Conservation (phyloP, 1,139 yeast genomes). For the Suhomyces guaymorum region DNA sequence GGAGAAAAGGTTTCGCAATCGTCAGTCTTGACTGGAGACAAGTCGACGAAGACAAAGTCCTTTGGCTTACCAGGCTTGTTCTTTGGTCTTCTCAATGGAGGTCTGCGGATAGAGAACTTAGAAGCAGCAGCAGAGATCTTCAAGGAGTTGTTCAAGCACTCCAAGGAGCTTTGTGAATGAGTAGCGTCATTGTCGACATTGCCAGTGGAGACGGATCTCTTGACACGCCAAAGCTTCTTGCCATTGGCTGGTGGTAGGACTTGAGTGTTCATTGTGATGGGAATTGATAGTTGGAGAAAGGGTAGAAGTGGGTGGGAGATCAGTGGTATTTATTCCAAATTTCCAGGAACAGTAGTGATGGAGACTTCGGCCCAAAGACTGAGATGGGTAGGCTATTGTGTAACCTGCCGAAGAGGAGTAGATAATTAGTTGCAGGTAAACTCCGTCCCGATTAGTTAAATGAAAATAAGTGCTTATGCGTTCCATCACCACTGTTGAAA, state of each 20-base stretch:
- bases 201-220: conserved; percentile 28
- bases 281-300: background rate
- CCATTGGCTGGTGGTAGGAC: conserved; percentile 50
- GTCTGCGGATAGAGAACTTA: conserved; percentile 41
- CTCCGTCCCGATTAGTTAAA: conserved; percentile 10
- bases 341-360: background rate
- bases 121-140: conserved; percentile 42
- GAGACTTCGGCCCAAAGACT: background rate
- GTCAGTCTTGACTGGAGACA: conserved; percentile 50
- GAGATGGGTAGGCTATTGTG: conserved; percentile 5
- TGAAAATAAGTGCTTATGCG: conserved; percentile 10
- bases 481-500: conserved; percentile 2
- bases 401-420: conserved; percentile 9
- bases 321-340: conserved; percentile 10
- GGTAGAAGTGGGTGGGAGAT: conserved; percentile 1
- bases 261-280: conserved; percentile 15
- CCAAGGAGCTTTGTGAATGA: conserved; percentile 27
- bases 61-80: conserved; percentile 53
- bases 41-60: conserved; percentile 56
- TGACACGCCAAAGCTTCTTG: conserved; percentile 51
- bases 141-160: conserved; percentile 48
- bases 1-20: conserved; percentile 18
- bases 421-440: conserved; percentile 6
- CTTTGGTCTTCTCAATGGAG: conserved; percentile 53
- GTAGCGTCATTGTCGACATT: conserved; percentile 12